Base-by-base conservation (phyloP, 768 basidiomycete species). In the Russula dissimulans region DNA sequence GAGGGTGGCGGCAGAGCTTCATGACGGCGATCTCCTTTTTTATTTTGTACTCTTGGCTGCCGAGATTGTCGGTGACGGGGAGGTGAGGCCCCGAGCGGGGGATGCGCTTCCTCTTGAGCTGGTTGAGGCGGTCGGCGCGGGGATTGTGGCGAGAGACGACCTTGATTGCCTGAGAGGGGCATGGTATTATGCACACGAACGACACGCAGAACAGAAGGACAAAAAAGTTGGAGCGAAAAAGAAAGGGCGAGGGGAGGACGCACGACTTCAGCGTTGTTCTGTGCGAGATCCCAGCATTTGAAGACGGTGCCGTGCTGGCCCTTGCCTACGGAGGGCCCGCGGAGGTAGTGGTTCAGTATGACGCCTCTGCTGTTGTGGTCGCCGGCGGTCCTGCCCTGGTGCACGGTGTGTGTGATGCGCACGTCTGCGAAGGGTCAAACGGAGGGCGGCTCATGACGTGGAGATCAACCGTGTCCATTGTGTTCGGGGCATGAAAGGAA, bases 11-110 rank as follows among this genome's bases (percentile, higher is more conserved):
- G 68, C 91, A 87, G 70, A 97, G 95, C 78, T 97, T 98, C 91
- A 99, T 97, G 72, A 98, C 95, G 3, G 97, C 97, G 60, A 98
- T 94, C 75, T 98, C 95, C 72, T 86, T 87, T 66, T 84, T 80
- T 63, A 97, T 92, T 75, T 92, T 91, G 64, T 83, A 79, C 69
- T 92, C 91, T 34, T 84, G 83, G 26, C 82, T 86, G 59, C 81
- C 79, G 44, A 88, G 79, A 61, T 80, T 80, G 71, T 88, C 86
- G 4, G 79, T 80, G n/a, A 90, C 73, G 29, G 82, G 79, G 0
- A 79, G 74, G 61, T 83, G 81, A 15, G 73, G 69, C 4, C 76
- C 70, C 18, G 79, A 72, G 14, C 77, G 72, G 48, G 79, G 76
- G 46, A 74, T 66, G 52, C 74, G 74, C 48, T 75, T 72, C 65